A percentile compares a stretch with the other conserved stretches of the same genome.
phyloP scores from a whole-genome alignment of 192 early-diverging fungal species.

The Backusella luteola region DNA sequence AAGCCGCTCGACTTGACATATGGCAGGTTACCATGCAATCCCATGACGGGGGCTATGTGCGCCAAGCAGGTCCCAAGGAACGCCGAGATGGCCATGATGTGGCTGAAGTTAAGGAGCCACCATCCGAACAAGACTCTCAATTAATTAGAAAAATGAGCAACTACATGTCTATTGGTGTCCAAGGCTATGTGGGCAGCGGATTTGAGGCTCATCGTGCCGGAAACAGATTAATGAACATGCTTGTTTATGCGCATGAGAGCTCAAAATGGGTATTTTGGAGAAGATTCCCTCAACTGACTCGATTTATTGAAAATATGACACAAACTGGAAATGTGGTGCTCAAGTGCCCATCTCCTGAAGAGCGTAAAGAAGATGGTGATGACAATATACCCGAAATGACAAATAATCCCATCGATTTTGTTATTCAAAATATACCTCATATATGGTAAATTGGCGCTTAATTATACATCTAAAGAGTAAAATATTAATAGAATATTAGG shows the following conservation, averaged over 20 bases:
- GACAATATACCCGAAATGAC: constrained; percentile 47
- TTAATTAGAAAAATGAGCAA: constrained; percentile 62
- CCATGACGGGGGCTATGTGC: constrained; percentile 60
- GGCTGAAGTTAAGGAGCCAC: constrained; percentile 16
- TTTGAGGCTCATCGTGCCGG: constrained; percentile 70
- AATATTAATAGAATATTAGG: constrained; percentile 10
- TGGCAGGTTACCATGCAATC: constrained; percentile 63
- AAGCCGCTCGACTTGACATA: constrained; percentile 66
- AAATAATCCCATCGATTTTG: constrained; percentile 65
- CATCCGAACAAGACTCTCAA: neutral
- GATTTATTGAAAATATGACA: constrained; percentile 56
- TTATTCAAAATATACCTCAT: constrained; percentile 71
- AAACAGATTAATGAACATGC: constrained; percentile 61
- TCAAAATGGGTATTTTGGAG: constrained; percentile 63
- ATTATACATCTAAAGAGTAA: neutral
- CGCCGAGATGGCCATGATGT: constrained; percentile 41
- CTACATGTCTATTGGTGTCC: constrained; percentile 73
- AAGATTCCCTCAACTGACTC: constrained; percentile 60
- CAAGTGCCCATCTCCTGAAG: constrained; percentile 39
- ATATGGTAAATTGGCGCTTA: constrained; percentile 43
- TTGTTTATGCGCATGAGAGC: constrained; percentile 61
- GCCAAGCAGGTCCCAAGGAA: constrained; percentile 57
- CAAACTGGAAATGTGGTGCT: constrained; percentile 48
- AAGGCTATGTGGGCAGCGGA: constrained; percentile 67
- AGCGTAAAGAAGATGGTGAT: constrained; percentile 25